Percentiles rank a stretch among this genome's conserved stretches.
These are phyloP conservation scores for Artemisia tridentata DNA, from an alignment of 129 eudicot genomes.

Conservation along the genomic window DNA sequence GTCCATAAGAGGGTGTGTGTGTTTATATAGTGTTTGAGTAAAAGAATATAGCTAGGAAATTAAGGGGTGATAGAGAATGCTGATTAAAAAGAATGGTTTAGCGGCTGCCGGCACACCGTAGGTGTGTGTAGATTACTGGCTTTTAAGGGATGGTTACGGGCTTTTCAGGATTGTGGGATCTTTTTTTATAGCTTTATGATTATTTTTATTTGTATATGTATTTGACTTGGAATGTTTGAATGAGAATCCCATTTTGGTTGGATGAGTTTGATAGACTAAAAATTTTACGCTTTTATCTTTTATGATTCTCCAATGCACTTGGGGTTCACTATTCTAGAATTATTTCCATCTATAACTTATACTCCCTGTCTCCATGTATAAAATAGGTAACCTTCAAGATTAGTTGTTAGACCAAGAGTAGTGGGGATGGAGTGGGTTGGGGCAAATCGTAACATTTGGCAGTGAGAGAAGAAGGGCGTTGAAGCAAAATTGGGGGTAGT, in stretches of 20 bases:
- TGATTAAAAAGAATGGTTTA: constrained; percentile 38
- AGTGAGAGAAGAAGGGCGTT: too few species aligned
- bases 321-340: constrained; percentile 20
- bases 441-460: too few species aligned
- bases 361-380: too few species aligned
- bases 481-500: too few species aligned
- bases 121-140: constrained; percentile 29
- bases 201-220: constrained; percentile 10
- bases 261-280: constrained; percentile 32
- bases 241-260: constrained; percentile 25
- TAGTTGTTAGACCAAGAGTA: too few species aligned
- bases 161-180: constrained; percentile 18
- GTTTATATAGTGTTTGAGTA: constrained; percentile 33
- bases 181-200: constrained; percentile 19
- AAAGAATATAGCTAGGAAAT: constrained; percentile 31
- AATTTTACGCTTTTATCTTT: constrained; percentile 6
- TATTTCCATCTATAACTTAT: background rate
- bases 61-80: constrained; percentile 43
- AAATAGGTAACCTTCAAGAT: background rate
- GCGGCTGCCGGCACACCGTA: constrained; percentile 36
- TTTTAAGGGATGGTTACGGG: constrained; percentile 30
- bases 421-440: too few species aligned
- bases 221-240: constrained; percentile 42
- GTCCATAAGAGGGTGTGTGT: constrained; percentile 11
- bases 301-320: constrained; percentile 31